Base-by-base conservation (phyloP, 2,329 filamentous ascomycete genomes). In the Ceratocystis albifundus region DNA sequence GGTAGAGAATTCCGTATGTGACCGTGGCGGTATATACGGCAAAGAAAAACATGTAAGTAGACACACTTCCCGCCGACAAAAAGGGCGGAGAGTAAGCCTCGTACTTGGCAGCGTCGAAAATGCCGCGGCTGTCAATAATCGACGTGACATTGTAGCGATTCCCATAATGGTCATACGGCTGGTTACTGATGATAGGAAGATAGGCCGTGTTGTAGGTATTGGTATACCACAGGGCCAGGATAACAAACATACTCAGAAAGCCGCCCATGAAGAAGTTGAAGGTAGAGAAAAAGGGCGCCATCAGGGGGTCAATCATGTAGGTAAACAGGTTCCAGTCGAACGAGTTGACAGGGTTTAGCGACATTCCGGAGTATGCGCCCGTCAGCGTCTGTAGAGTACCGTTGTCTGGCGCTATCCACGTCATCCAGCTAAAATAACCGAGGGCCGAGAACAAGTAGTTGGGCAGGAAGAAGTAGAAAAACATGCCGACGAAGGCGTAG, bases 241-340 rank as follows among this genome's bases (percentile, higher is more conserved):
- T 76, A 15, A 87, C 75, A 75, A 82, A 80, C 70, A 80, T 79
- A 55, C 79, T 81, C 44, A 82, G 69, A 12, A 84, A 77, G 62
- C 82, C 78, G 36, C 84, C 84, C 57, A 85, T 74, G 68, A 86
- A 77, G 25, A 81, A 82, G 73, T 88, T 88, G 65, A 84, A 77
- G 55, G 85, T 86, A 32, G 81, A 82, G 74, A 84, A 81, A 71
- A 80, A 81, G 2, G 80, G 80, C 6, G 79, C 75, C 76, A 80
- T 79, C 20, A 78, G 70, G 1, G 77, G 77, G 62, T 77, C 74
- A 0, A 73, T 70, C 10, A 64, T 67, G 30, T 70, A 69, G 2
- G 70, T 69, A 22, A 74, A 61, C n/a, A 76, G 67, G 64, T 77
- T 78, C 78, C 77, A 79, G 70, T 80, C 78, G 45, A 78, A 74